These are phyloP conservation scores for Phytopythium aichiense DNA, from an alignment of 352 stramenopile species.

Conservation along the genomic window DNA sequence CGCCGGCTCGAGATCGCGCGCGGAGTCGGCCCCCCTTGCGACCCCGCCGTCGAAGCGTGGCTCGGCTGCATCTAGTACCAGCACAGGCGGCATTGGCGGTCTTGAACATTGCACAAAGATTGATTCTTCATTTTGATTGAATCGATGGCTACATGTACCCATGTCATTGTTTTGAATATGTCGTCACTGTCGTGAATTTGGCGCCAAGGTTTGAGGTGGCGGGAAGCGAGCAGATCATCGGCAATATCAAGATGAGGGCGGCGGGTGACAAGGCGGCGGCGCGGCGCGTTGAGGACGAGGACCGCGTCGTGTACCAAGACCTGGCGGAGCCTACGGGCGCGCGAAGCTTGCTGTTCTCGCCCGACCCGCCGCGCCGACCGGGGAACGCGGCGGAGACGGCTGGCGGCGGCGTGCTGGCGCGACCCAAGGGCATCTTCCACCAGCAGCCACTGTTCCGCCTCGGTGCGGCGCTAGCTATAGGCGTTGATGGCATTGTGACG, in stretches of 20 bases:
- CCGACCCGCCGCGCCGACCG: conserved; percentile 8
- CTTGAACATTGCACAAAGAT: no score
- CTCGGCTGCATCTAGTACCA: conserved; percentile 16
- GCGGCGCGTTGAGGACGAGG: conserved; percentile 21
- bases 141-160: conserved; percentile 4
- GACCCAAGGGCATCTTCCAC: conserved; percentile 39
- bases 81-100: background rate
- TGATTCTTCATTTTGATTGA: background rate
- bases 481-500: background rate
- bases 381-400: background rate
- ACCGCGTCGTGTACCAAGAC: conserved; percentile 61
- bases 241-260: background rate
- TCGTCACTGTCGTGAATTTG: background rate
- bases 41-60: conserved; percentile 26
- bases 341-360: conserved; percentile 16
- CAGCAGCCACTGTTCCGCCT: conserved; percentile 34
- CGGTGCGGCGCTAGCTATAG: conserved; percentile 10
- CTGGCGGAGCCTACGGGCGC: conserved; percentile 30
- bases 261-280: background rate
- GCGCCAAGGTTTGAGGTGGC: background rate
- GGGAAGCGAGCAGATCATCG: background rate
- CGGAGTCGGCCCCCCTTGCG: conserved; percentile 22
- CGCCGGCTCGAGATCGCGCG: conserved; percentile 28
- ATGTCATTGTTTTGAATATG: background rate
- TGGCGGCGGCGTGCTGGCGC: conserved; percentile 12